Base-by-base conservation (phyloP, 2,329 filamentous ascomycete species). In the Apiospora marii region DNA sequence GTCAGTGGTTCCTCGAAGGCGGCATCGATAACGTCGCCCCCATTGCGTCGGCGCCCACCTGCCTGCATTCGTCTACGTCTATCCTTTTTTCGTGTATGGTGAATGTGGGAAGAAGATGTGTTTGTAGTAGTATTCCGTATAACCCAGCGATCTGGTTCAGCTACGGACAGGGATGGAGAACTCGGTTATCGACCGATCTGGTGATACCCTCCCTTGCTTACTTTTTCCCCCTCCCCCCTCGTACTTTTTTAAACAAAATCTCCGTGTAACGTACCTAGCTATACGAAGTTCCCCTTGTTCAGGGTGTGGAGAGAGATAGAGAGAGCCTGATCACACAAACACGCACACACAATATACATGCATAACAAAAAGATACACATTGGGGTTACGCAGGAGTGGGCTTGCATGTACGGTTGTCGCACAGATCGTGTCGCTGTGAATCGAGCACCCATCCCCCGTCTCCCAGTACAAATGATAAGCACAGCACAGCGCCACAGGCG, bases 71-170 rank as follows among this genome's bases (percentile, higher is more conserved):
- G 5, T 22, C 22, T 16, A 48, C 16, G 16, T 48, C 44, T 48
- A 19, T 48, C 44, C 44, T 48, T 41, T 10, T 41, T 41, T 8
- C 10, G 37, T 10, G 37, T 41, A 41, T 10, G 37, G 51, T 4
- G 24, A 58, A 24, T 6, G n/a, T 51, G n/a, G 10, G n/a, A 27
- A 27, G 51, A 22, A 16, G 27, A 58, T n/a, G 34, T n/a, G 8
- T 37, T 64, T 41, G 34, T 64, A n/a, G n/a, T n/a, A n/a, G n/a
- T n/a, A 64, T 41, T n/a, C 34, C 58, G 58, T n/a, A 64, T 34
- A 41, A 41, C 78, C 78, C 78, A 73, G 74, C 78, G 78, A 80
- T 80, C 78, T 79, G 78, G 78, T 76, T 79, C 77, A 76, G 74
- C 77, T 76, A 41, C 58, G 30, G 34, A n/a, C 58, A 64, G 19